Evolutionary conservation across 73 alveolate genomes (phyloP), one percentile per base, ranked within the genome.

Genomic region (Paramecium sonneborni): DNA sequence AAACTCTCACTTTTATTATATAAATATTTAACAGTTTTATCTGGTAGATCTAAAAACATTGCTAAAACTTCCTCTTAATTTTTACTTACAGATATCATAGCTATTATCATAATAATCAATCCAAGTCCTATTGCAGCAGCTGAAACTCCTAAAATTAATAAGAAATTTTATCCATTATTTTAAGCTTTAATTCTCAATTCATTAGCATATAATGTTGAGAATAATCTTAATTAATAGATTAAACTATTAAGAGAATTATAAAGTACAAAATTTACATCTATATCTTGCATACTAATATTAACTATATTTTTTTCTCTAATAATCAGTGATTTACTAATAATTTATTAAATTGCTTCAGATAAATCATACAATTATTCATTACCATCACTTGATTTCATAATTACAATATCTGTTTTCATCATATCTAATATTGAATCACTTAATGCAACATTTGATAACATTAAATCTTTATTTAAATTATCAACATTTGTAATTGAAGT

Each of bases 1-100:
- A 86, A 86, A 26, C 67, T 86, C 69, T 86, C 93, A 67, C 93
- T 62, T 38, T 86, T 86, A 12, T 72, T 62, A 35, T 86, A 86
- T 46, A 86, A 20, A 46, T 58, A 62, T 38, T 86, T 86, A n/a
- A 86, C 85, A 18, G 76, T 86, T 43, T 86, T 86, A 39, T 86
- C 93, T 62, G 84, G 84, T 1, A 86, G 46, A 57, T 86, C 93
- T 41, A 86, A 76, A 76, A 86, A 86, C 76, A 86, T 72, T 5
- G 74, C 86, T 62, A 86, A 67, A 23, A 86, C 72, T 15, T 57
- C 86, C 20, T 86, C 93, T 62, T 76, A 62, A 1, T 57, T 86
- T 86, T 76, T 57, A 39, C 70, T 86, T 20, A 86, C 93, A 21
- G 37, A 74, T 18, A 74, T 21, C 87, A 74, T 37, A 3, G 58